A percentile compares a stretch with the other conserved stretches of the same genome.
These are phyloP conservation scores for Apiotrichum siamense DNA, from an alignment of 1,284 basidiomycete genomes.

Conservation along the genomic window DNA sequence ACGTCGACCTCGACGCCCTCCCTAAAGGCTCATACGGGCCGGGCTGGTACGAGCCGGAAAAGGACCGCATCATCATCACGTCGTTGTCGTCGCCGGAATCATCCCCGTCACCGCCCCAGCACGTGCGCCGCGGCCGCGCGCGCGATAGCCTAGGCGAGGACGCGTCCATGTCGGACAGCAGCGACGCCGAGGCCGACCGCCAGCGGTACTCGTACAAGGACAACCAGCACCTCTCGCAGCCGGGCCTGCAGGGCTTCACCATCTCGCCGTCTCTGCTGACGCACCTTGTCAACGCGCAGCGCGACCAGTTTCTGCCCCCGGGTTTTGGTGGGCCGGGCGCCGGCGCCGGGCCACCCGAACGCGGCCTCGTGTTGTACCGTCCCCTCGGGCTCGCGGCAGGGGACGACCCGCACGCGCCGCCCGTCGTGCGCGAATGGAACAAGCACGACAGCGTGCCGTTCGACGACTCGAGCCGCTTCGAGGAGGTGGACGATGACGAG, in stretches of 20 bases:
- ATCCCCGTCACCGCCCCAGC: conserved; percentile 18
- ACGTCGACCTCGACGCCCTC: conserved; percentile 23
- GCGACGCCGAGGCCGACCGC: background rate
- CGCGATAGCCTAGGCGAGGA: no score
- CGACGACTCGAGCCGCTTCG: conserved; percentile 5
- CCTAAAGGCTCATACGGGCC: conserved; percentile 3
- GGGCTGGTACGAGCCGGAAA: conserved; percentile 43
- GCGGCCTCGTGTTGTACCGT: conserved; percentile 34
- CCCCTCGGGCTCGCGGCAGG: conserved; percentile 25
- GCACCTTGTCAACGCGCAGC: conserved; percentile 35
- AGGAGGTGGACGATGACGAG: conserved; percentile 14
- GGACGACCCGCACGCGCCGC: background rate
- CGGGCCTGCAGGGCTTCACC: conserved; percentile 40
- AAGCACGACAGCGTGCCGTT: background rate
- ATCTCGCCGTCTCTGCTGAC: conserved; percentile 42
- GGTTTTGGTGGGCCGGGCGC: background rate
- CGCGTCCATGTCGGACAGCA: background rate
- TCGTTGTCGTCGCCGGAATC: conserved; percentile 27
- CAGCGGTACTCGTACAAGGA: conserved; percentile 11
- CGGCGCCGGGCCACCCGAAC: no score
- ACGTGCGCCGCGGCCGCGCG: no score
- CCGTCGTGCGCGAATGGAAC: conserved; percentile 12
- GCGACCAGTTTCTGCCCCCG: conserved; percentile 15
- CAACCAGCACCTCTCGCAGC: conserved; percentile 29
- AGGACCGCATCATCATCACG: conserved; percentile 42